Percentiles rank a stretch among this genome's conserved stretches.
Evolutionary conservation across 2,329 filamentous ascomycete genomes (phyloP).

Genomic region (Gaeumannomyces sp.): DNA sequence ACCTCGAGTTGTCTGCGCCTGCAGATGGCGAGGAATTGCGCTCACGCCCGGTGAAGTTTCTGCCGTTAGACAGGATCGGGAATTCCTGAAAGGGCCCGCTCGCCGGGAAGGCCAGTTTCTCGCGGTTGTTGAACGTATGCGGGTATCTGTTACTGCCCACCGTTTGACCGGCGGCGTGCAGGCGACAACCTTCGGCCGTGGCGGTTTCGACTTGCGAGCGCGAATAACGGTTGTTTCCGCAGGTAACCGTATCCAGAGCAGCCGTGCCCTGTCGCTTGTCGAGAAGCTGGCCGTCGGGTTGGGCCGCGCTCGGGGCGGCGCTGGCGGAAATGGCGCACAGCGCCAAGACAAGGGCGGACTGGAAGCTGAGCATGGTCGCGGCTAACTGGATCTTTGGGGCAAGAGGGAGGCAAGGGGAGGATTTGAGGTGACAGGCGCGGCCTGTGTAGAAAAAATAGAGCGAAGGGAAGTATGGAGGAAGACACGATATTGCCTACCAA

Average conservation of each 20-base stretch:
- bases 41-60: slow-evolving; percentile 32
- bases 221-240: slow-evolving; percentile 12
- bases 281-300: slow-evolving; percentile 12
- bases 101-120: slow-evolving; percentile 14
- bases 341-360: slow-evolving; percentile 11
- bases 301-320: slow-evolving; percentile 6
- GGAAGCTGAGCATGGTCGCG: slow-evolving; percentile 12
- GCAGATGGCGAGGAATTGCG: not conserved
- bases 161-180: slow-evolving; percentile 12
- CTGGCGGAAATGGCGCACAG: slow-evolving; percentile 8
- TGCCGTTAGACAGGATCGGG: slow-evolving; percentile 30
- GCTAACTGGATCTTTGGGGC: not conserved
- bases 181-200: slow-evolving; percentile 15
- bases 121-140: slow-evolving; percentile 18
- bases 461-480: not conserved
- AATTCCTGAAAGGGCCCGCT: slow-evolving; percentile 21
- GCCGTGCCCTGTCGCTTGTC: not conserved
- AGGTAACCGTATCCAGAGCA: not conserved
- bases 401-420: not conserved
- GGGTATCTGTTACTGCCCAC: slow-evolving; percentile 18
- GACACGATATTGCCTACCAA: no score
- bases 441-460: no score
- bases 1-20: no score
- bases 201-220: slow-evolving; percentile 15
- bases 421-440: not conserved